Evolutionary conservation across 108 stramenopile species (phyloP), one percentile per base, ranked within the genome.

Genomic region (Skeletonema costatum): DNA sequence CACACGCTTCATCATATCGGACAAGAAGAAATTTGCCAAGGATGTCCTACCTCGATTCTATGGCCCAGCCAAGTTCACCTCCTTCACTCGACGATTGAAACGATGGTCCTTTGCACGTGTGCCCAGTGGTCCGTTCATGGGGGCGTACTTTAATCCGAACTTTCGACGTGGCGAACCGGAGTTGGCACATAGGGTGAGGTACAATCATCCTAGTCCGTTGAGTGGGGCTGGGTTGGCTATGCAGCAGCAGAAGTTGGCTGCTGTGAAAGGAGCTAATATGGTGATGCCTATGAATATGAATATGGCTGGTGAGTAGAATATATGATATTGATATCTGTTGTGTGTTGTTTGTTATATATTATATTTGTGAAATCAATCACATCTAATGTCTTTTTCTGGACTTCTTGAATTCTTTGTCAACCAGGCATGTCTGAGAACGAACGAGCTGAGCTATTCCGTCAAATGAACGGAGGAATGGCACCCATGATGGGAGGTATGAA

Each of bases 1-100:
- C n/a, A 85, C 84, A 11, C 82, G 85, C 13, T 91, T 91, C 76
- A 88, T 85, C 69, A 87, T 91, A 9, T 75, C 87, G 38, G 85
- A 89, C 62, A 88, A 88, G 79, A 78, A 89, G 64, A 70, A 69
- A 17, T 91, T 91, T 42, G 84, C 83, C 32, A 65, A 63, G 21
- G 70, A 84, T 10, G 80, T 91, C 60, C 84, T 91, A 74, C 87
- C 90, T 5, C 60, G 38, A 25, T 87, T 86, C 33, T 89, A 89
- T 71, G 78, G 70, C 50, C 66, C 73, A 33, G 79, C 80, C 74
- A 88, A 91, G 83, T 91, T 87, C 74, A 91, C 88, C 36, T 86
- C 85, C 44, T 91, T 88, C 77, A 88, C 88, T 21, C 81, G 90
- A 3, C 66, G 81, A 14, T 77, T 91, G 32, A 91, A 88, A 60